Base-by-base conservation (phyloP, 441 rosid genomes). In the Populus hybrid region DNA sequence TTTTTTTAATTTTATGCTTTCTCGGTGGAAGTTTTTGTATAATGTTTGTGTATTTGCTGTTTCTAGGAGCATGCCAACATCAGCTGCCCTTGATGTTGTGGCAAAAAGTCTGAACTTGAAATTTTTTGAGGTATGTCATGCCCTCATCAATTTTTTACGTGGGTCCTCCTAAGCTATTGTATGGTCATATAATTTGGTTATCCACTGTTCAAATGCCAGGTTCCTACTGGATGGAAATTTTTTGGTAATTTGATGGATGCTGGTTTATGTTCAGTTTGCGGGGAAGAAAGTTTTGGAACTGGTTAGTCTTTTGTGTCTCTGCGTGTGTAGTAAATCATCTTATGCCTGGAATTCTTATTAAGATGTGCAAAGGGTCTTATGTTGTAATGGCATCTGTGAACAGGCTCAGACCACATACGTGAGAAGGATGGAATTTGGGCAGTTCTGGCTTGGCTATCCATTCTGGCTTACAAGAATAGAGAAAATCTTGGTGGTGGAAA, bases 391-490 rank as follows among this genome's bases (percentile, higher is more conserved):
- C 63, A 53, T 79, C 75, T 77, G 75, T 78, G 80, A 76, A 84
- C 89, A 91, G 97, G 98, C 72, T 96, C 98, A 0, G 99, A 94
- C 83, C 98, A 96, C 81, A 94, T 96, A 67, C 95, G 98, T 38
- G 98, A 96, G 89, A 94, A 94, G 79, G 98, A 96, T 84, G 97
- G 98, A 75, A 94, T 96, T 63, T 96, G 98, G 98, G 99, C 99
- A 34, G 98, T 96, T 82, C 87, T 96, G 82, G 99, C 98, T 24
- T 96, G 99, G 98, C 84, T 94, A 34, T 94, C 99, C 38, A 93
- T 96, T 66, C 86, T 96, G 79, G 99, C 99, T 84, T 85, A 86
- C 82, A 91, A 92, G 80, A 94, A 94, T 76, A 92, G 88, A 88
- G 95, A 86, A 71, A 94, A 73, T 79, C 84, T 90, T 3, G 66